A percentile compares a stretch with the other conserved stretches of the same genome.
Evolutionary conservation across 2,329 filamentous ascomycete species (phyloP).

Genomic region (Trichoderma atroviride): DNA sequence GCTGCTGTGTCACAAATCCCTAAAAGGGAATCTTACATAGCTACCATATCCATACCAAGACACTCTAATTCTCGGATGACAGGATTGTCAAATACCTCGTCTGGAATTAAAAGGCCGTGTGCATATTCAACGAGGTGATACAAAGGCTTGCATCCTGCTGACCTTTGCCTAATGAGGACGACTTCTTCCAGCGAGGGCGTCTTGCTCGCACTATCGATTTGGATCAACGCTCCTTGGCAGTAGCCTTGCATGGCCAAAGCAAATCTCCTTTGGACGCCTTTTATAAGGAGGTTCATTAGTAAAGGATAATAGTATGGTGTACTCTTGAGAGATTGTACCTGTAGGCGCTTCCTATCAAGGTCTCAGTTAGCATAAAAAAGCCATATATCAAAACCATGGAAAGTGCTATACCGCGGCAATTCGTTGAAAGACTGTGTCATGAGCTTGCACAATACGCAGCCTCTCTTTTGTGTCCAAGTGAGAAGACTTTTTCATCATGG

Average conservation of each 20-base stretch:
- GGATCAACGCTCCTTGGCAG: constrained; percentile 29
- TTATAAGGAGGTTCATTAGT: neutral
- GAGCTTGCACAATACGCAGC: constrained; percentile 28
- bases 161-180: constrained; percentile 29
- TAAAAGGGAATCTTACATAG: constrained; percentile 27
- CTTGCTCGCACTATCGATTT: constrained; percentile 27
- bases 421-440: constrained; percentile 29
- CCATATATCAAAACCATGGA: neutral
- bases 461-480: neutral
- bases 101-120: constrained; percentile 29
- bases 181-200: constrained; percentile 30
- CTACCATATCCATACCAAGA: constrained; percentile 33
- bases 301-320: neutral
- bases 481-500: constrained; percentile 15
- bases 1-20: neutral
- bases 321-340: neutral
- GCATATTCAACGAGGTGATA: constrained; percentile 34
- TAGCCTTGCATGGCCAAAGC: constrained; percentile 30
- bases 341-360: neutral
- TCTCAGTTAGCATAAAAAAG: neutral
- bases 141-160: constrained; percentile 30
- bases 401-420: constrained; percentile 23
- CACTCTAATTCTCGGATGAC: constrained; percentile 31
- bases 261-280: constrained; percentile 31
- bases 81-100: constrained; percentile 30